phyloP scores from a whole-genome alignment of 2,329 filamentous ascomycete genomes.

The Orbilia brochopaga region DNA sequence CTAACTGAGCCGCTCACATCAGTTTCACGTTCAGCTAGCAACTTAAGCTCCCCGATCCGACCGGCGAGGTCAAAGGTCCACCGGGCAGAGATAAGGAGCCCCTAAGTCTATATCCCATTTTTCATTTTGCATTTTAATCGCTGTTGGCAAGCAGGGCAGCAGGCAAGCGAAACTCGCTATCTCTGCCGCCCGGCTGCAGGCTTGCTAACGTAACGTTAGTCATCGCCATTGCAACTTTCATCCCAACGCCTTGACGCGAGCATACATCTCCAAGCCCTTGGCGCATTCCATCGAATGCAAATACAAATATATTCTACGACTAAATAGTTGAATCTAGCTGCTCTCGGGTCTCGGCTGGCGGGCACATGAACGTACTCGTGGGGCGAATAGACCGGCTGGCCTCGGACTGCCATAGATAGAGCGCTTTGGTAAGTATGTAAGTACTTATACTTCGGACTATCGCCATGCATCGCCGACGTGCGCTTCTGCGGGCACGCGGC shows the following conservation, averaged over 20 bases:
- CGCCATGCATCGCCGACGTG: background rate
- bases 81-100: conserved; percentile 30
- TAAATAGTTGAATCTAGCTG: too few species aligned
- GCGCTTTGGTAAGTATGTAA: too few species aligned
- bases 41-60: too few species aligned
- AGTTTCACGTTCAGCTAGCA: too few species aligned
- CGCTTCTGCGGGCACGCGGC: background rate
- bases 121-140: background rate
- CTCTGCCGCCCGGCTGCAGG: background rate
- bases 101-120: background rate
- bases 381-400: background rate
- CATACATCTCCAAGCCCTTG: conserved; percentile 18
- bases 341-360: conserved; percentile 41
- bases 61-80: conserved; percentile 7
- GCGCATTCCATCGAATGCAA: conserved; percentile 12
- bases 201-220: background rate
- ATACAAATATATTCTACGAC: too few species aligned
- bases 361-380: too few species aligned
- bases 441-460: too few species aligned
- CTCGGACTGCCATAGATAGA: too few species aligned
- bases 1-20: too few species aligned
- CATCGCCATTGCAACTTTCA: conserved; percentile 21
- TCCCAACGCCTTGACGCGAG: conserved; percentile 20
- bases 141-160: background rate
- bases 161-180: background rate